These are phyloP conservation scores for Oryza brachyantha DNA, from an alignment of 176 grass and related monocot species.

Conservation along the genomic window DNA sequence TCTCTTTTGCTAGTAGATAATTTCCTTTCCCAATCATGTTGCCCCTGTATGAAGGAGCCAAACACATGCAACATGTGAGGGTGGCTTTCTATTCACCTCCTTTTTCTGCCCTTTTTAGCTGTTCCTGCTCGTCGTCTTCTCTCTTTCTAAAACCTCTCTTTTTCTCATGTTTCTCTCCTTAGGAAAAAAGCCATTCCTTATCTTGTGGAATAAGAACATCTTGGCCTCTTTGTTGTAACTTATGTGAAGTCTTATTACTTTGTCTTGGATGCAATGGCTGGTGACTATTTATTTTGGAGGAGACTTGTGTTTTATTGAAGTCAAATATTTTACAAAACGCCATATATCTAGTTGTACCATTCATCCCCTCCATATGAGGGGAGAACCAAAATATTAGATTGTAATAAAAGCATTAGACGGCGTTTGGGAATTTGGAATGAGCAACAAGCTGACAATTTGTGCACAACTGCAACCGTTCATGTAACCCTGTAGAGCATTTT, in stretches of 20 bases:
- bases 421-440: no score
- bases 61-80: conserved; percentile 18
- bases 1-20: conserved; percentile 10
- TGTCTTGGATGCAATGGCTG: neutral
- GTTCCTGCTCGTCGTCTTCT: neutral
- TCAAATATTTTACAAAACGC: neutral
- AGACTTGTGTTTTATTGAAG: neutral
- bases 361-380: no score
- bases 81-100: conserved; percentile 10
- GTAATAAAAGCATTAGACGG: neutral
- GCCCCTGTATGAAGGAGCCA: conserved; percentile 19
- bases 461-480: no score
- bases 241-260: neutral
- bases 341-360: neutral
- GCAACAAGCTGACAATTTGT: no score
- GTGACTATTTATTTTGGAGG: neutral
- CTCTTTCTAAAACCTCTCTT: neutral
- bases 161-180: neutral
- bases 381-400: neutral
- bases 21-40: conserved; percentile 15
- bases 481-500: no score
- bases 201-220: neutral
- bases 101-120: conserved; percentile 16
- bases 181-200: neutral
- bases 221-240: neutral